Conservation (phyloP, 2,329 filamentous ascomycete genomes). For the Sporothrix schenckii region DNA sequence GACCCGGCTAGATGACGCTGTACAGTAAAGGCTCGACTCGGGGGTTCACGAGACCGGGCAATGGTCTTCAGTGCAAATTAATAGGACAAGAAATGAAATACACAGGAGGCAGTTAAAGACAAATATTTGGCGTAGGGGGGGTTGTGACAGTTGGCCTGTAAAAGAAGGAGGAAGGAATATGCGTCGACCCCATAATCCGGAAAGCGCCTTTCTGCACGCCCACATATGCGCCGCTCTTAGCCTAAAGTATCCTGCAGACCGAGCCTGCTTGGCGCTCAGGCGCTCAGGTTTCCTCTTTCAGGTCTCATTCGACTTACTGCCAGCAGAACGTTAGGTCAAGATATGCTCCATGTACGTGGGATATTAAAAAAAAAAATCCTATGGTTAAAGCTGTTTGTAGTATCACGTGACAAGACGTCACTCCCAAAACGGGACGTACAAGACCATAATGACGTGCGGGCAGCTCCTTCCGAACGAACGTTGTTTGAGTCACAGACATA, state of each 20-base stretch:
- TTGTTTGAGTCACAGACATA: conserved; percentile 9
- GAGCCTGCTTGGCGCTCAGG: background rate
- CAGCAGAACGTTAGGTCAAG: background rate
- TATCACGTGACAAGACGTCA: conserved; percentile 12
- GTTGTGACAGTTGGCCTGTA: background rate
- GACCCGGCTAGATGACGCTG: conserved; percentile 9
- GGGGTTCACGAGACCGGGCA: background rate
- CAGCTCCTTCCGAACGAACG: background rate
- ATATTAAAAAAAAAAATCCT: background rate
- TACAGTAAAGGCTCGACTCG: background rate
- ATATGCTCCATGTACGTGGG: too few relatives aligned
- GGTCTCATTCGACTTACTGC: background rate
- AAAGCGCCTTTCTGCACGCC: background rate
- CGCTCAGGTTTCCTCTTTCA: background rate
- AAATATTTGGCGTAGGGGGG: background rate
- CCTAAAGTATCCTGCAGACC: background rate
- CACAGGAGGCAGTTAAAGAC: too few relatives aligned
- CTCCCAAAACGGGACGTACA: background rate
- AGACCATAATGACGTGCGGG: background rate
- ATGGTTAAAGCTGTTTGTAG: background rate
- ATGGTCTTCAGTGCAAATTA: background rate
- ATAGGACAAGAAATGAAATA: background rate
- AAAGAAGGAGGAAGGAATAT: background rate
- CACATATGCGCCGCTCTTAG: background rate
- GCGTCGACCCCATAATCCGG: conserved; percentile 7